Conservation (phyloP, 202 grass and related monocot species). For the Schoenoplectus triqueter region DNA sequence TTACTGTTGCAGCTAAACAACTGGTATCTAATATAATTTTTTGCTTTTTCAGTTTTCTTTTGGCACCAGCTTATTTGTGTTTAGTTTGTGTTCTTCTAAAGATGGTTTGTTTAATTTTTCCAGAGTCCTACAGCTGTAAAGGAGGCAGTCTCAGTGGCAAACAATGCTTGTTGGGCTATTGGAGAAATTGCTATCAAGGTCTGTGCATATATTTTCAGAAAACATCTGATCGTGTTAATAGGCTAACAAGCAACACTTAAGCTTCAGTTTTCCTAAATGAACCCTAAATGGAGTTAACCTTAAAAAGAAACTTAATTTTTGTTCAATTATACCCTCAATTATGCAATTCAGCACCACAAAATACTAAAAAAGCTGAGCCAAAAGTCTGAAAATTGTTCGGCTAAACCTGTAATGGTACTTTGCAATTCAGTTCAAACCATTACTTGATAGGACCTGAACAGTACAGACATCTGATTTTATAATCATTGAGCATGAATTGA, state of each 20-base stretch:
- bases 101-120: conserved; percentile 40
- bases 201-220: conserved; percentile 39
- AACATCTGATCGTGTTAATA: background rate
- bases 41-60: conserved; percentile 5
- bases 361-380: background rate
- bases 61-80: background rate
- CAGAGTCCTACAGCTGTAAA: conserved; percentile 78
- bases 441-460: conserved; percentile 17
- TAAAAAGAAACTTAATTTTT: too few relatives aligned
- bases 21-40: conserved; percentile 53
- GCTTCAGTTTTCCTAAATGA: conserved; percentile 29
- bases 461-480: background rate
- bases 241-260: background rate
- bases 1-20: conserved; percentile 93
- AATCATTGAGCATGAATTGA: background rate
- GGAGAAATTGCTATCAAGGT: conserved; percentile 99
- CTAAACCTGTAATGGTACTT: background rate
- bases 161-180: conserved; percentile 99
- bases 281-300: background rate
- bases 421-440: conserved; percentile 11
- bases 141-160: conserved; percentile 94
- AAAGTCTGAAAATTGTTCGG: background rate
- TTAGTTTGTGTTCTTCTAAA: conserved; percentile 30
- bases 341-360: background rate
- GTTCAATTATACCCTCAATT: conserved; percentile 18